A percentile compares a stretch with the other conserved stretches of the same genome.
These are phyloP conservation scores for Lactarius akahatsu DNA, from an alignment of 768 basidiomycete genomes.

Conservation along the genomic window DNA sequence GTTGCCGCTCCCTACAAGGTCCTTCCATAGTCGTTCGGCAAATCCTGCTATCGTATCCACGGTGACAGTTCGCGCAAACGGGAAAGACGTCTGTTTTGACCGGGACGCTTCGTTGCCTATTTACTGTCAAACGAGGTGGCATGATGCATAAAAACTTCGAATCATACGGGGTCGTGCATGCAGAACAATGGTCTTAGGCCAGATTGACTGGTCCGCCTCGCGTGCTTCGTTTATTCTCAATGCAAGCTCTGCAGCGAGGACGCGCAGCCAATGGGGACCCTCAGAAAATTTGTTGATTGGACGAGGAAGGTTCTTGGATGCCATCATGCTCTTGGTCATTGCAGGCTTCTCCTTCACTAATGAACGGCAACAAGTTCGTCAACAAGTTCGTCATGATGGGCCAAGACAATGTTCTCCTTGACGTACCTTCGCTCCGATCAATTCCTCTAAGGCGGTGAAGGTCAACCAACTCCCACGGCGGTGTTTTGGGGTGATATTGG, in stretches of 20 bases:
- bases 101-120: constrained; percentile 22
- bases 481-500: constrained; percentile 9
- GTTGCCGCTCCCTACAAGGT: constrained; percentile 56
- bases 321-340: constrained; percentile 89
- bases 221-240: constrained; percentile 83
- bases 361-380: not conserved
- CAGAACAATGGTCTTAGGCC: constrained; percentile 92
- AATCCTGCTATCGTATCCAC: constrained; percentile 74
- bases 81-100: constrained; percentile 86
- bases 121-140: not conserved
- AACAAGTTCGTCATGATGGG: not conserved
- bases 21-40: constrained; percentile 84
- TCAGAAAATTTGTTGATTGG: constrained; percentile 71
- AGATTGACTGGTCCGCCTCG: constrained; percentile 64
- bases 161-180: constrained; percentile 65
- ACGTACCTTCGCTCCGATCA: constrained; percentile 80
- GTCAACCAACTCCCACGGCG: not conserved
- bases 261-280: constrained; percentile 87
- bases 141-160: not conserved
- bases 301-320: constrained; percentile 89
- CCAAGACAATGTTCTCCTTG: not conserved
- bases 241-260: constrained; percentile 88
- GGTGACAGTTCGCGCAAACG: constrained; percentile 70
- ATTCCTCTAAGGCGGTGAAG: constrained; percentile 58
- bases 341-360: constrained; percentile 82